These are phyloP conservation scores for Bigelowiella natans DNA, from an alignment of 78 protist genomes.

Conservation along the genomic window DNA sequence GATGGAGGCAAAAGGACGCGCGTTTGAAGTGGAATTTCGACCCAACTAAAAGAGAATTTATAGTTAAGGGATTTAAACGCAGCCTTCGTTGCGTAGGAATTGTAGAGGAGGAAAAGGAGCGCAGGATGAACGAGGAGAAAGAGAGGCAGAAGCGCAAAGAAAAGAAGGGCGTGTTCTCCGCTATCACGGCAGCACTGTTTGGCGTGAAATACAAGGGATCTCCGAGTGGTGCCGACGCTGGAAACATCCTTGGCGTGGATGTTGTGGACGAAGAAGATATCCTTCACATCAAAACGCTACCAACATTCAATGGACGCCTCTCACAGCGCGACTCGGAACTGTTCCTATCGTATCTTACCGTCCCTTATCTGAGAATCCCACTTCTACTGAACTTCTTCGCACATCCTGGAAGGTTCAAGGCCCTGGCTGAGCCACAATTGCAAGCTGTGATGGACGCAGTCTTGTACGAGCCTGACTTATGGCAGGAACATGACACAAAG, in stretches of 20 bases:
- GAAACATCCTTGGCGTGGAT: background rate
- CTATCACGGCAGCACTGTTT: background rate
- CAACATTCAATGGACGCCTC: constrained; percentile 32
- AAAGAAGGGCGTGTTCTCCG: background rate
- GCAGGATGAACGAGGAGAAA: background rate
- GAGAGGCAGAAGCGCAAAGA: background rate
- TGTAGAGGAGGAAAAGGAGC: constrained; percentile 10
- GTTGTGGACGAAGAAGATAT: constrained; percentile 24
- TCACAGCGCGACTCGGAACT: constrained; percentile 21
- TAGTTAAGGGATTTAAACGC: background rate
- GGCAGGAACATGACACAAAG: background rate
- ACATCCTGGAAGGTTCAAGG: background rate
- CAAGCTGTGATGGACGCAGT: constrained; percentile 18
- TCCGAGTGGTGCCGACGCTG: constrained; percentile 13
- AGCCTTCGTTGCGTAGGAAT: background rate
- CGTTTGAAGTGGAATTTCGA: constrained; percentile 19
- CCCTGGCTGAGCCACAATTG: constrained; percentile 16
- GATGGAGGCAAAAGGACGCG: background rate
- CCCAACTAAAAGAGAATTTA: background rate
- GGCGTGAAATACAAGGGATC: background rate
- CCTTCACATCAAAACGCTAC: background rate
- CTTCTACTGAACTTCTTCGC: constrained; percentile 50
- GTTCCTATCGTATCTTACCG: constrained; percentile 43
- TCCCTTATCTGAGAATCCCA: constrained; percentile 47
- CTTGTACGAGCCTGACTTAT: constrained; percentile 37